Conservation (phyloP, 2,329 filamentous ascomycete species). For the Fusarium dimerum region DNA sequence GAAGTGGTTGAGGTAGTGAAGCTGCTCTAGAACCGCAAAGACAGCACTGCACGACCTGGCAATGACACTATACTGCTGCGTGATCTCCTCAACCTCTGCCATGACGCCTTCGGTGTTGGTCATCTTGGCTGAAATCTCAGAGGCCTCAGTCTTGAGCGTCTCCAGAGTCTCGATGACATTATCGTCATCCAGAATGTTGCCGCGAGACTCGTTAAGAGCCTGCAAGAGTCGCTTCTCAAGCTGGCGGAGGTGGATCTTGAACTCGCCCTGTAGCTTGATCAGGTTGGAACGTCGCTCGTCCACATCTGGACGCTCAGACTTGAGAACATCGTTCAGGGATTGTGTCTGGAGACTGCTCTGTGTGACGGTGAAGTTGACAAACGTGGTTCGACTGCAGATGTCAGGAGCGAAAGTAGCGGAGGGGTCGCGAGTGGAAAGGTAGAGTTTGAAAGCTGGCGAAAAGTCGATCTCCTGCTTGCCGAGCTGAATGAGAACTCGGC, state of each 20-base stretch:
- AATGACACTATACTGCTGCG: constrained; percentile 89
- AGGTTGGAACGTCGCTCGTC: constrained; percentile 95
- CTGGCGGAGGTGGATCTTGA: constrained; percentile 95
- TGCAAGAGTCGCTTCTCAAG: constrained; percentile 92
- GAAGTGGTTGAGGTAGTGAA: constrained; percentile 98
- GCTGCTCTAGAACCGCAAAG: constrained; percentile 93
- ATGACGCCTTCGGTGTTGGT: constrained; percentile 96
- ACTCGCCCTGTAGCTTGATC: constrained; percentile 98
- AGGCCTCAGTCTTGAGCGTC: constrained; percentile 95
- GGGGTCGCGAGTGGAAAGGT: constrained; percentile 91
- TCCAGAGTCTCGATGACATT: constrained; percentile 97
- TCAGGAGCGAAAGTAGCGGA: constrained; percentile 95
- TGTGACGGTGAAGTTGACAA: constrained; percentile 99
- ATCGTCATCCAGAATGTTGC: constrained; percentile 97
- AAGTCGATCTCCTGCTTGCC: constrained; percentile 99
- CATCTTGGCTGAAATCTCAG: constrained; percentile 95
- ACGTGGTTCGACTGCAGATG: constrained; percentile 96
- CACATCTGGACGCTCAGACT: constrained; percentile 95
- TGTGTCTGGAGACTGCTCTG: constrained; percentile 98
- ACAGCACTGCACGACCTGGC: constrained; percentile 95
- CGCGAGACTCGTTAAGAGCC: constrained; percentile 93
- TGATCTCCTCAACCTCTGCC: constrained; percentile 96
- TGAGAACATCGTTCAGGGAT: constrained; percentile 94
- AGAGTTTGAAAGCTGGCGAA: constrained; percentile 93
- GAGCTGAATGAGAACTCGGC: constrained; percentile 95